Conservation (phyloP, 345 rosid species). For the Eucalyptus camaldulensis region DNA sequence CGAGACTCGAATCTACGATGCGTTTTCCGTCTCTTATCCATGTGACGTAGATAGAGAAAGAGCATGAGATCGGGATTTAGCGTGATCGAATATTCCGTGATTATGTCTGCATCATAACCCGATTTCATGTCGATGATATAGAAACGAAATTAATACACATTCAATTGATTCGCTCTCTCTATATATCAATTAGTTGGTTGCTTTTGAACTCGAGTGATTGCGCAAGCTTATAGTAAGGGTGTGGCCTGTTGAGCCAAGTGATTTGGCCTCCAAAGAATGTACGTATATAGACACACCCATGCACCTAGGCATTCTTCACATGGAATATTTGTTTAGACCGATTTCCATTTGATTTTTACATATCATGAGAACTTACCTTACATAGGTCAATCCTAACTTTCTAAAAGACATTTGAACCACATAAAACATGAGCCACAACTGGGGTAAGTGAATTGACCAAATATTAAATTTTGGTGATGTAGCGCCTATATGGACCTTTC, state of each 20-base stretch:
- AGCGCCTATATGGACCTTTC: neutral
- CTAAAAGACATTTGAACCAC: neutral
- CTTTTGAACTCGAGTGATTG: neutral
- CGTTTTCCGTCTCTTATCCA: neutral
- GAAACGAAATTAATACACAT: rapidly evolving
- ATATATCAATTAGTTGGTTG: rapidly evolving
- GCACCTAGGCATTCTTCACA: no score
- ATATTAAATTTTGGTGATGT: rapidly evolving
- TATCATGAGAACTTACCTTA: neutral
- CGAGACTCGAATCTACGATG: neutral
- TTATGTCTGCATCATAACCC: rapidly evolving
- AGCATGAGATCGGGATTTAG: neutral
- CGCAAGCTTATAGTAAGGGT: rapidly evolving
- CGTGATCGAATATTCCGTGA: rapidly evolving
- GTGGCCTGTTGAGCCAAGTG: neutral
- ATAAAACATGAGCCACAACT: rapidly evolving
- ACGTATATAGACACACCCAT: rapidly evolving
- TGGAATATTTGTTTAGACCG: rapidly evolving
- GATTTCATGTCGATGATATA: neutral
- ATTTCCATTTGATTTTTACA: neutral
- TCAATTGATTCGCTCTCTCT: rapidly evolving
- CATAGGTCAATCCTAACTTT: neutral
- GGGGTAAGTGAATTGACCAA: neutral
- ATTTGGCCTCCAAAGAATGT: neutral
- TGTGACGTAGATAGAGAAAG: neutral